Evolutionary conservation across 108 stramenopile genomes (phyloP).

Genomic region (Nannochloropsis salina): DNA sequence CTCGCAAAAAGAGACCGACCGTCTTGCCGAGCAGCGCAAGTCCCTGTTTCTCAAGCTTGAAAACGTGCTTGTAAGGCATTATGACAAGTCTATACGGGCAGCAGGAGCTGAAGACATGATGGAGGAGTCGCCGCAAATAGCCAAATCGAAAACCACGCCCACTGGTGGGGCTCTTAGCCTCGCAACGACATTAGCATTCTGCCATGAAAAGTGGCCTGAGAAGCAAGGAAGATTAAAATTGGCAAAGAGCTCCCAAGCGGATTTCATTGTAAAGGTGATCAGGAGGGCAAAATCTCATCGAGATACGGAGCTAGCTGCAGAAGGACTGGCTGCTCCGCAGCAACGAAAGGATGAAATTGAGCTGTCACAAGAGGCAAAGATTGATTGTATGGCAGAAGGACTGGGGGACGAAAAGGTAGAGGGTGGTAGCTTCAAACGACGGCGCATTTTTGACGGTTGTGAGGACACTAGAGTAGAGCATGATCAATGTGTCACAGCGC

Average conservation of each 20-base stretch:
- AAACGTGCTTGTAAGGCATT: background rate
- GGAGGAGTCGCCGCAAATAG: no score
- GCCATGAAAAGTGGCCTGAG: slow-evolving; percentile 5
- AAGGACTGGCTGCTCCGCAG: no score
- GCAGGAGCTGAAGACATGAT: no score
- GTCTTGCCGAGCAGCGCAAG: background rate
- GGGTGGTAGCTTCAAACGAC: slow-evolving; percentile 6
- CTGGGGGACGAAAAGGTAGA: no score
- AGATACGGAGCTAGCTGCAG: no score
- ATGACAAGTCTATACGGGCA: no score
- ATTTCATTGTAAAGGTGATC: no score
- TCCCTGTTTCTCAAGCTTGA: background rate
- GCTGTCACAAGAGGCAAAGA: no score
- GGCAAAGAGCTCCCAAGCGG: background rate
- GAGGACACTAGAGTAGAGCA: background rate
- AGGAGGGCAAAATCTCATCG: no score
- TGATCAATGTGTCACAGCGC: background rate
- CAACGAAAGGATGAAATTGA: no score
- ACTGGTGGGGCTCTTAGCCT: background rate
- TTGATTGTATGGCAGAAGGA: no score
- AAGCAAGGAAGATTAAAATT: background rate
- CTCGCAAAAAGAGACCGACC: background rate
- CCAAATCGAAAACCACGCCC: no score
- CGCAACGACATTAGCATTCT: background rate
- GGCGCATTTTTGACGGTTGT: background rate